These are phyloP conservation scores for Talaromyces piceae DNA, from an alignment of 2,329 filamentous ascomycete genomes.

Conservation along the genomic window DNA sequence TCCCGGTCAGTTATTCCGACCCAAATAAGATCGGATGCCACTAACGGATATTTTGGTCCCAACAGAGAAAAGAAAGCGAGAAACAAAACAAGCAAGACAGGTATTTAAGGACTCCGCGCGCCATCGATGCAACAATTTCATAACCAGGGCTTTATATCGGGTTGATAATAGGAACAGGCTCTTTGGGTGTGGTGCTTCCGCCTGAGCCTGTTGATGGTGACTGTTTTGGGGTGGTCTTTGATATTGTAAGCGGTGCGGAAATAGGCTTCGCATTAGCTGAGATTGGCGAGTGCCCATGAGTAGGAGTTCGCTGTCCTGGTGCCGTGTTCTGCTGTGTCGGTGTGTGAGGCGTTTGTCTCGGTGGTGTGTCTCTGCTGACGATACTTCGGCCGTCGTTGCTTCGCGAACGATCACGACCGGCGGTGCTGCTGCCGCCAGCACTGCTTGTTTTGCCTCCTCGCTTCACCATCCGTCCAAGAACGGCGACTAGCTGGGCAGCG, in stretches of 20 bases:
- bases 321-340: slow-evolving; percentile 4
- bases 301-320: neutral
- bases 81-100: too few relatives aligned
- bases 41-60: neutral
- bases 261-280: neutral
- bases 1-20: neutral
- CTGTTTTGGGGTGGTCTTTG: slow-evolving; percentile 5
- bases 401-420: slow-evolving; percentile 15
- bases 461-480: slow-evolving; percentile 83
- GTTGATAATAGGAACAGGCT: slow-evolving; percentile 23
- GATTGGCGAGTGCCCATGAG: slow-evolving; percentile 2
- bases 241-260: slow-evolving; percentile 3
- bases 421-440: slow-evolving; percentile 24
- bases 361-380: slow-evolving; percentile 8
- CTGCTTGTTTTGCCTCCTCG: slow-evolving; percentile 46
- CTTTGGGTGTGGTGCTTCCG: slow-evolving; percentile 11
- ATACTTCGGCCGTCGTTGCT: slow-evolving; percentile 11
- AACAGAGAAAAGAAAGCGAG: neutral
- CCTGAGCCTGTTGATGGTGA: slow-evolving; percentile 6
- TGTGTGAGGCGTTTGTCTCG: slow-evolving; percentile 7
- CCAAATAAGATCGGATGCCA: neutral
- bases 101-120: slow-evolving; percentile 8
- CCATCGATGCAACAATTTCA: slow-evolving; percentile 9
- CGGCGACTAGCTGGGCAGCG: slow-evolving; percentile 77
- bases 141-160: slow-evolving; percentile 36